A percentile compares a stretch with the other conserved stretches of the same genome.
phyloP scores from a whole-genome alignment of 768 basidiomycete genomes.

The Chalciporus pseudorubinellus region DNA sequence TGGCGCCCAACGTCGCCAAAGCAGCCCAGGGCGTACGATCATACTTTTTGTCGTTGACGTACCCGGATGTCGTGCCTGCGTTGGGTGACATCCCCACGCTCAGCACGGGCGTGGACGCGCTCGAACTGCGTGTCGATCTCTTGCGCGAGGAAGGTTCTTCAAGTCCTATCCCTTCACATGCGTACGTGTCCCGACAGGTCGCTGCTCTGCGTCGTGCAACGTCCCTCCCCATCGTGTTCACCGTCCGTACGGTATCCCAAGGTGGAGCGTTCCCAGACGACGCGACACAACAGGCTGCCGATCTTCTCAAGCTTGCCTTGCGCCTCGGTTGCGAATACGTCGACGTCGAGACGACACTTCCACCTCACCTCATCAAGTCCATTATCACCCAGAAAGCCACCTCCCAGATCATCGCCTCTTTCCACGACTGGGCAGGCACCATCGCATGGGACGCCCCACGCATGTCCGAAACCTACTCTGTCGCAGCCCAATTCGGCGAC shows the following conservation, averaged over 20 bases:
- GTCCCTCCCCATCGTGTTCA: conserved; percentile 86
- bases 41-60: conserved; percentile 91
- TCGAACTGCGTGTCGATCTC: conserved; percentile 94
- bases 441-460: conserved; percentile 74
- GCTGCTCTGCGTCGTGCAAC: conserved; percentile 74
- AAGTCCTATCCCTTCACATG: conserved; percentile 57
- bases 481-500: conserved; percentile 71
- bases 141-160: conserved; percentile 54
- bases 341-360: conserved; percentile 84
- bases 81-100: conserved; percentile 69
- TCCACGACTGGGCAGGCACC: conserved; percentile 90
- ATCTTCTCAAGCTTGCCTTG: conserved; percentile 74
- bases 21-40: conserved; percentile 54
- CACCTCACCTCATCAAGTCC: conserved; percentile 56
- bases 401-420: conserved; percentile 86
- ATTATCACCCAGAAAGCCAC: conserved; percentile 61
- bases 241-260: conserved; percentile 83
- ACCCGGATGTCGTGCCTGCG: conserved; percentile 78
- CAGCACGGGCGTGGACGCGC: conserved; percentile 80
- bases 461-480: conserved; percentile 66
- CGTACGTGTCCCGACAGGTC: conserved; percentile 81
- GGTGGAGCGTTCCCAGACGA: conserved; percentile 90
- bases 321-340: conserved; percentile 88
- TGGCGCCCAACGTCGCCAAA: conserved; percentile 47
- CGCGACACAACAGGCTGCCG: conserved; percentile 66